These are phyloP conservation scores for Chlamydomonas asymmetrica DNA, from an alignment of 139 green algal species.

Conservation along the genomic window DNA sequence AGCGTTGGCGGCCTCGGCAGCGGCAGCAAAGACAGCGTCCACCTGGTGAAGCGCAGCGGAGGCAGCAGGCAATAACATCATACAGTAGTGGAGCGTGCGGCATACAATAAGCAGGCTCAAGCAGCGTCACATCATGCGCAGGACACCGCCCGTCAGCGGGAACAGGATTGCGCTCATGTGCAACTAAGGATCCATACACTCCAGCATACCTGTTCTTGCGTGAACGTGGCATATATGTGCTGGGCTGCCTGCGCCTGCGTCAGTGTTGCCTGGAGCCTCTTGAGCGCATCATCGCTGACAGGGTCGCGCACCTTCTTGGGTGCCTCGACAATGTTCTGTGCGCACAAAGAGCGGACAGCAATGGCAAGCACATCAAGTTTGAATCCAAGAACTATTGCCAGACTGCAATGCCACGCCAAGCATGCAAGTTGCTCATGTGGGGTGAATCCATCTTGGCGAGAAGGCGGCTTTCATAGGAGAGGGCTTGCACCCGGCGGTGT, in stretches of 20 bases:
- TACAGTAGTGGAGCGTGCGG: neutral
- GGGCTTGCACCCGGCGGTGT: no score
- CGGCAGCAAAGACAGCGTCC: slow-evolving; percentile 21
- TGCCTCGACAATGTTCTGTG: no score
- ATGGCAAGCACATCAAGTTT: no score
- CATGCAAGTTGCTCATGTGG: no score
- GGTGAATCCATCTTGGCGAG: no score
- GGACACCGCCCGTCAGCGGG: neutral
- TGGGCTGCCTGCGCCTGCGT: slow-evolving; percentile 34
- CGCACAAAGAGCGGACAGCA: no score
- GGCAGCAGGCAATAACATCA: neutral
- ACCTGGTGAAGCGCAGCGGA: neutral
- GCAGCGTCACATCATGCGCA: neutral
- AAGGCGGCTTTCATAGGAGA: no score
- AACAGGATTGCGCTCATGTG: neutral
- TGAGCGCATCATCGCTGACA: slow-evolving; percentile 29
- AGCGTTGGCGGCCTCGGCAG: slow-evolving; percentile 56
- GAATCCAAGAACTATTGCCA: no score
- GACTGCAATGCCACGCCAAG: no score
- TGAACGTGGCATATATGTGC: slow-evolving; percentile 45
- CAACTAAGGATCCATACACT: slow-evolving; percentile 45
- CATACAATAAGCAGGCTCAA: neutral
- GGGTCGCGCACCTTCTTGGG: slow-evolving; percentile 34
- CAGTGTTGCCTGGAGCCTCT: slow-evolving; percentile 31
- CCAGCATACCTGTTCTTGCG: slow-evolving; percentile 48